Percentiles rank a stretch among this genome's conserved stretches.
Conservation (phyloP, 106 monocot species). For the Dactylorhiza incarnata region DNA sequence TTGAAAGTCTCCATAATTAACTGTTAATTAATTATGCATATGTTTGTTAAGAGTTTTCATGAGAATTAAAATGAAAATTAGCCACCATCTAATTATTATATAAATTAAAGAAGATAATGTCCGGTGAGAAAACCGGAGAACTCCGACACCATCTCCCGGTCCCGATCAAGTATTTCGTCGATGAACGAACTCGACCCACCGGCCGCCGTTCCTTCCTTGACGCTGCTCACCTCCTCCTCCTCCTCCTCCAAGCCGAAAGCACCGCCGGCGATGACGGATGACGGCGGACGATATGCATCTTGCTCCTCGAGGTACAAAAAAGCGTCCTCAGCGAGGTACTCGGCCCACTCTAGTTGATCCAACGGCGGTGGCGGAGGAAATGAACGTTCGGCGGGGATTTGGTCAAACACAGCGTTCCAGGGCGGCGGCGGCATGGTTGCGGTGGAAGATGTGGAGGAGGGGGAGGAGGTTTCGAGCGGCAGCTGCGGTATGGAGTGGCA, state of each 20-base stretch:
- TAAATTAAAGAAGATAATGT: background rate
- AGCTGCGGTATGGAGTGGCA: no score
- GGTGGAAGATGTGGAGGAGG: background rate
- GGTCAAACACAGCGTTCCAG: background rate
- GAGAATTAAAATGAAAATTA: no score
- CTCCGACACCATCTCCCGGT: slow-evolving; percentile 29
- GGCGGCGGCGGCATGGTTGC: slow-evolving; percentile 5
- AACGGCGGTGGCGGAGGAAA: background rate
- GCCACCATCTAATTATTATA: no score
- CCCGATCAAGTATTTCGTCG: slow-evolving; percentile 44
- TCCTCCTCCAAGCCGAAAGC: slow-evolving; percentile 10
- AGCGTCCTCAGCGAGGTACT: slow-evolving; percentile 36
- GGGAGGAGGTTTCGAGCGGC: no score
- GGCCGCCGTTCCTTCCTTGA: background rate
- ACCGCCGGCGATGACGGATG: background rate
- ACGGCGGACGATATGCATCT: background rate
- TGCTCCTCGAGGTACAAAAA: background rate
- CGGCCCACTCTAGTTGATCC: slow-evolving; percentile 38
- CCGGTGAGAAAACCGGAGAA: slow-evolving; percentile 8
- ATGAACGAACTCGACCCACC: slow-evolving; percentile 28
- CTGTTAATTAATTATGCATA: no score
- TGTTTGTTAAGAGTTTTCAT: no score
- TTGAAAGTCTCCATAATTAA: no score
- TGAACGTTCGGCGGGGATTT: background rate
- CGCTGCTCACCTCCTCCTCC: slow-evolving; percentile 13